Evolutionary conservation across 768 basidiomycete genomes (phyloP), one percentile per base, ranked within the genome.

Genomic region (Mycena latifolia): DNA sequence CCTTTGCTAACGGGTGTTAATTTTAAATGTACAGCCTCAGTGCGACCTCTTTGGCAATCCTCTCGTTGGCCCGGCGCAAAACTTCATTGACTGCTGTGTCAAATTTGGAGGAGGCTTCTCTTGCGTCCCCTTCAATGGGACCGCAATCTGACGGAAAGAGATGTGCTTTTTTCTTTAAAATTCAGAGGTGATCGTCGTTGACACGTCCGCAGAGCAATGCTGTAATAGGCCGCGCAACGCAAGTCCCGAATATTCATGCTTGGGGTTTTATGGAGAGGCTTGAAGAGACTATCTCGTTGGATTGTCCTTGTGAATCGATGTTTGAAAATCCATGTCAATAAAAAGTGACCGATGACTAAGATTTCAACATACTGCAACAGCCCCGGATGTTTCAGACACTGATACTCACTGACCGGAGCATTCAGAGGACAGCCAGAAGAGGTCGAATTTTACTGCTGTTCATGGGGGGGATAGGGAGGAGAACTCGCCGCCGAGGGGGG

Each of bases 1-100:
- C 55, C 8, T 55, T 55, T 45, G 22, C 55, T 55, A 45, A 29
- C 55, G 55, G 37, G 37, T 37, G 37, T 37, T 37, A 37, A 52
- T 54, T 39, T 27, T 52, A 54, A 54, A 54, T 54, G 53, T 54
- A 54, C 53, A 54, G 53, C 37, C 53, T 54, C 35, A 54, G 53
- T 54, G 53, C 27, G 35, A 37, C 15, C 35, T 54, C 53, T 24
- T 54, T 39, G 53, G 53, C 14, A 54, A 15, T 54, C 53, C 53
- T 54, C 53, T 54, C 37, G 37, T 27, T n/a, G 53, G 53, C 53
- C 53, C 53, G 37, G 53, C 53, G 53, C 53, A 54, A 39, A 54
- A 54, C 37, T 54, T 54, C 53, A 37, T 54, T 15, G 25, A 54
- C 53, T 54, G 53, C 37, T 54, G 53, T 39, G 33, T 27, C 24